These are phyloP conservation scores for Thraustotheca clavata DNA, from an alignment of 352 stramenopile species.

Conservation along the genomic window DNA sequence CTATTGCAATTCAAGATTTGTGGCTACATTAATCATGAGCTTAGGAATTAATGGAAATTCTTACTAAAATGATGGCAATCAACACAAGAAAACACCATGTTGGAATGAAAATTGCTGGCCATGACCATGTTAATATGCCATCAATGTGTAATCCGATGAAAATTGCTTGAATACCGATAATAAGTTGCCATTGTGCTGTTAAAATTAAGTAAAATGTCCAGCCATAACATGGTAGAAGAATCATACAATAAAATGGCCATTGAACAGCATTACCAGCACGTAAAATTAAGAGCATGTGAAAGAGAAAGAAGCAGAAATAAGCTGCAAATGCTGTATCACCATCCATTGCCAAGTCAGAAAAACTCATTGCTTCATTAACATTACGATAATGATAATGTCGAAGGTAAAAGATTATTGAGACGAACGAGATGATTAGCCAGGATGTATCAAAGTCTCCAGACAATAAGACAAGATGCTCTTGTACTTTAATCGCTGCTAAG, in stretches of 20 bases:
- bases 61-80: background rate
- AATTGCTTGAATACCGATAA: background rate
- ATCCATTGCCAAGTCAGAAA: background rate
- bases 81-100: background rate
- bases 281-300: background rate
- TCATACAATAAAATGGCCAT: background rate
- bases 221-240: background rate
- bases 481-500: background rate
- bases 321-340: background rate
- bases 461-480: background rate
- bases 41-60: background rate
- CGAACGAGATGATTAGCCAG: background rate
- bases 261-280: background rate
- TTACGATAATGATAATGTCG: background rate
- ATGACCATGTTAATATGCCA: background rate
- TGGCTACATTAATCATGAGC: background rate
- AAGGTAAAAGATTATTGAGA: background rate
- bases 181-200: background rate
- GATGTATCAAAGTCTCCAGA: background rate
- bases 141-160: background rate
- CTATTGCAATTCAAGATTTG: background rate
- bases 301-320: conserved; percentile 10
- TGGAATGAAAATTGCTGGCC: background rate
- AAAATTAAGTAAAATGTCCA: background rate
- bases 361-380: background rate